Evolutionary conservation across 2,329 filamentous ascomycete species (phyloP).

Genomic region (Neofusicoccum laricinum): DNA sequence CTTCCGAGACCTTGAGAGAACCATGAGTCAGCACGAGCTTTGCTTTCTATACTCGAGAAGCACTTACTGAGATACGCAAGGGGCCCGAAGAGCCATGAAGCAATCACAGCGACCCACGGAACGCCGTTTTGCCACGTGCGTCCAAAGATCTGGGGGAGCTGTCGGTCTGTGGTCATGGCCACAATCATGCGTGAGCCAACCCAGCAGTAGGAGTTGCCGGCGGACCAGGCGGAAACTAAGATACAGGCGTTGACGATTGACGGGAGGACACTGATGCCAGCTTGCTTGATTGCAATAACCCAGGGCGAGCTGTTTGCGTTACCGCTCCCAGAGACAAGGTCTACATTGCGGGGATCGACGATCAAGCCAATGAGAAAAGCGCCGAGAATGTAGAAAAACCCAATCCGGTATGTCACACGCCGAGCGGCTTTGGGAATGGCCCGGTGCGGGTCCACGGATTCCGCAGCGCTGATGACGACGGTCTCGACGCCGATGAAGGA

Average conservation of each 20-base stretch:
- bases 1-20: constrained; percentile 15
- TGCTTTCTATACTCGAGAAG: constrained; percentile 51
- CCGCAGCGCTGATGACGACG: constrained; percentile 48
- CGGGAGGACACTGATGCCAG: constrained; percentile 35
- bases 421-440: constrained; percentile 55
- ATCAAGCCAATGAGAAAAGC: constrained; percentile 57
- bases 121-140: not conserved
- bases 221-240: not conserved
- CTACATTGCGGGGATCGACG: constrained; percentile 49
- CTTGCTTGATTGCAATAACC: constrained; percentile 49
- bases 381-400: constrained; percentile 46
- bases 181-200: not conserved
- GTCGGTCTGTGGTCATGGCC: not conserved
- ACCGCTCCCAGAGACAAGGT: constrained; percentile 41
- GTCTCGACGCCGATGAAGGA: constrained; percentile 64
- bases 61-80: constrained; percentile 44
- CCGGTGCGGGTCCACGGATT: constrained; percentile 40
- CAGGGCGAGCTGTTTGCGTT: constrained; percentile 56
- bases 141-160: not conserved
- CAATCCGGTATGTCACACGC: constrained; percentile 74
- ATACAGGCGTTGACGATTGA: constrained; percentile 7
- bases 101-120: constrained; percentile 30
- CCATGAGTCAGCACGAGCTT: constrained; percentile 14
- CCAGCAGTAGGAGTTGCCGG: not conserved
- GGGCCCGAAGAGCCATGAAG: constrained; percentile 36